These are phyloP conservation scores for Penicillium silybi DNA, from an alignment of 495 filamentous ascomycete species.

Conservation along the genomic window DNA sequence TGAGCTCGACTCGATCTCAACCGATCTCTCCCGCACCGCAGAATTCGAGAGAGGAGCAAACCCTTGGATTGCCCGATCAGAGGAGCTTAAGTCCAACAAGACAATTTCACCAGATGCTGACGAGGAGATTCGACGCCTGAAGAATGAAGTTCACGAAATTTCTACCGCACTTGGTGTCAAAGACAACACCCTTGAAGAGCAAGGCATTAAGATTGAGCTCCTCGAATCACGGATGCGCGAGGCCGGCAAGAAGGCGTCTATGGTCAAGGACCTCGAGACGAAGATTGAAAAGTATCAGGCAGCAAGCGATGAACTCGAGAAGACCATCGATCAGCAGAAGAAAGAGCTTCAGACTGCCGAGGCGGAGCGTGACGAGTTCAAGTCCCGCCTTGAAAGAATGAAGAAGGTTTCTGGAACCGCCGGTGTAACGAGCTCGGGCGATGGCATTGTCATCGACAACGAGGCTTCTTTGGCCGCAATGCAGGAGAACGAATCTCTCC, in stretches of 20 bases:
- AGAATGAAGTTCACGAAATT: slow-evolving; percentile 66
- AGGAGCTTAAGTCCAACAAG: slow-evolving; percentile 74
- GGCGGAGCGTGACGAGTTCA: slow-evolving; percentile 67
- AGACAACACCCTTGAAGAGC: slow-evolving; percentile 89
- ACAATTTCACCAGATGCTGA: slow-evolving; percentile 75
- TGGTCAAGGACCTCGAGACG: slow-evolving; percentile 48
- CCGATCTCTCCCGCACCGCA: slow-evolving; percentile 71
- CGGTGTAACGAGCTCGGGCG: slow-evolving; percentile 39
- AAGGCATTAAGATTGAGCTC: slow-evolving; percentile 61
- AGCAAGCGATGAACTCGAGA: slow-evolving; percentile 30
- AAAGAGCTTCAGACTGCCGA: slow-evolving; percentile 51
- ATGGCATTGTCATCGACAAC: slow-evolving; percentile 42
- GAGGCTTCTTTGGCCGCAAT: slow-evolving; percentile 54
- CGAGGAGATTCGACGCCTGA: slow-evolving; percentile 68
- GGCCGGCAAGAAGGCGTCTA: slow-evolving; percentile 47
- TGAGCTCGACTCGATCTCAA: slow-evolving; percentile 68
- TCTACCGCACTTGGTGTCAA: slow-evolving; percentile 68
- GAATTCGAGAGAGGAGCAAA: slow-evolving; percentile 76
- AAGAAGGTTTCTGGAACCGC: slow-evolving; percentile 47
- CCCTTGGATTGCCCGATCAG: slow-evolving; percentile 81
- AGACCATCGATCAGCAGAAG: slow-evolving; percentile 34
- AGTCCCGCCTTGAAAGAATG: slow-evolving; percentile 61
- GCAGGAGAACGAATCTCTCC: slow-evolving; percentile 70
- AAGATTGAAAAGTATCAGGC: slow-evolving; percentile 62
- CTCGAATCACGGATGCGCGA: slow-evolving; percentile 54